phyloP scores from a whole-genome alignment of 768 basidiomycete genomes.

The Hortiboletus flavorubellus region DNA sequence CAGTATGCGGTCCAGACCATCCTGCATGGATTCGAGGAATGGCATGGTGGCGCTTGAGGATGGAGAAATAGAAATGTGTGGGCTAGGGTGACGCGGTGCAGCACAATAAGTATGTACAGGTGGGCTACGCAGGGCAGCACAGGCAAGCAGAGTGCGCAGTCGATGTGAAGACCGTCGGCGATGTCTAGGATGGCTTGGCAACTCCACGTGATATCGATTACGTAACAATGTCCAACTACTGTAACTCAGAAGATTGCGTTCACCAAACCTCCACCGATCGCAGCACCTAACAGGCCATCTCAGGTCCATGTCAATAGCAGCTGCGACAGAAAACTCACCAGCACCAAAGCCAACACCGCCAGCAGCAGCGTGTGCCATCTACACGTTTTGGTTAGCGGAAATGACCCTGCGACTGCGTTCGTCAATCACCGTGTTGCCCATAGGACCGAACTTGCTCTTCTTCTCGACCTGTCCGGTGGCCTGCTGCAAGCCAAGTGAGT shows the following conservation, averaged over 20 bases:
- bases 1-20: slow-evolving; percentile 31
- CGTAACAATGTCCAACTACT: slow-evolving; percentile 3
- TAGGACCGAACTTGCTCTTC: slow-evolving; percentile 55
- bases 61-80: neutral
- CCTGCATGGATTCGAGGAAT: slow-evolving; percentile 28
- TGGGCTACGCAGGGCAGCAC: slow-evolving; percentile 12
- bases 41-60: slow-evolving; percentile 18
- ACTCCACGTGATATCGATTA: slow-evolving; percentile 27
- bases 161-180: neutral
- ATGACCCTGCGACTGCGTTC: neutral
- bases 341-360: slow-evolving; percentile 79
- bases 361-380: slow-evolving; percentile 58
- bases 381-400: slow-evolving; percentile 18
- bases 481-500: slow-evolving; percentile 30
- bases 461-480: slow-evolving; percentile 38
- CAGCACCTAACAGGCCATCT: slow-evolving; percentile 37
- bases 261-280: slow-evolving; percentile 49
- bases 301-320: neutral
- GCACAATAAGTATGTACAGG: slow-evolving; percentile 9
- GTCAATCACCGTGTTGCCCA: slow-evolving; percentile 53
- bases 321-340: slow-evolving; percentile 38
- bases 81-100: neutral
- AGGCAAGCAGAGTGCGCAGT: slow-evolving; percentile 12
- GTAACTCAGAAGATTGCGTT: slow-evolving; percentile 42
- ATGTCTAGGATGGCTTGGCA: neutral